phyloP scores from a whole-genome alignment of 2,329 filamentous ascomycete species.

The Sclerotinia trifoliorum region DNA sequence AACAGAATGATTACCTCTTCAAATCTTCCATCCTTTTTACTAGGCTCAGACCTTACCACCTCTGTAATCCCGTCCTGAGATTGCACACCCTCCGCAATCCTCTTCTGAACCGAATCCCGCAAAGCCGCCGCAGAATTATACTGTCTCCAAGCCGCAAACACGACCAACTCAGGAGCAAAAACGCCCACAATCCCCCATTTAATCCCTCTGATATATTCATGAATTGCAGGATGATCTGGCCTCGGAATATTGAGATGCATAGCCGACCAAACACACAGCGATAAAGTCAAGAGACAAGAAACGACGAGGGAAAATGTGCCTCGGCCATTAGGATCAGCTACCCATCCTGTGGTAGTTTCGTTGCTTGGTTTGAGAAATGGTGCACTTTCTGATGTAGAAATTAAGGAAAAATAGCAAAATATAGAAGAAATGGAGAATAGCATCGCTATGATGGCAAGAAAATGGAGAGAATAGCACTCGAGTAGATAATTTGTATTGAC shows the following conservation, averaged over 20 bases:
- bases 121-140: background rate
- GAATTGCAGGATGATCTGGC: slow-evolving; percentile 14
- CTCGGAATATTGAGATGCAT: slow-evolving; percentile 43
- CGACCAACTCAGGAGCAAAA: slow-evolving; percentile 40
- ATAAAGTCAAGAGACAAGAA: slow-evolving; percentile 41
- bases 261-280: slow-evolving; percentile 42
- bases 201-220: slow-evolving; percentile 29
- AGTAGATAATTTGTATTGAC: background rate
- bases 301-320: slow-evolving; percentile 41
- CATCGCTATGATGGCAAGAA: background rate
- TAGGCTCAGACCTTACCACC: background rate
- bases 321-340: slow-evolving; percentile 34
- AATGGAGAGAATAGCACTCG: background rate
- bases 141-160: slow-evolving; percentile 34
- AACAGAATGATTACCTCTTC: background rate
- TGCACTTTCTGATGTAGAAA: background rate
- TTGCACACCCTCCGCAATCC: background rate
- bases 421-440: background rate
- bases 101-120: background rate
- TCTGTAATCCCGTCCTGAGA: background rate
- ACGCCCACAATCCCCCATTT: slow-evolving; percentile 40
- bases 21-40: background rate
- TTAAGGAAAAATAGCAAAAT: too few species aligned
- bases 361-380: background rate
- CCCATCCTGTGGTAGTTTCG: slow-evolving; percentile 17